Base-by-base conservation (phyloP, 2,329 filamentous ascomycete species). In the Aspergillus spinulosporus region DNA sequence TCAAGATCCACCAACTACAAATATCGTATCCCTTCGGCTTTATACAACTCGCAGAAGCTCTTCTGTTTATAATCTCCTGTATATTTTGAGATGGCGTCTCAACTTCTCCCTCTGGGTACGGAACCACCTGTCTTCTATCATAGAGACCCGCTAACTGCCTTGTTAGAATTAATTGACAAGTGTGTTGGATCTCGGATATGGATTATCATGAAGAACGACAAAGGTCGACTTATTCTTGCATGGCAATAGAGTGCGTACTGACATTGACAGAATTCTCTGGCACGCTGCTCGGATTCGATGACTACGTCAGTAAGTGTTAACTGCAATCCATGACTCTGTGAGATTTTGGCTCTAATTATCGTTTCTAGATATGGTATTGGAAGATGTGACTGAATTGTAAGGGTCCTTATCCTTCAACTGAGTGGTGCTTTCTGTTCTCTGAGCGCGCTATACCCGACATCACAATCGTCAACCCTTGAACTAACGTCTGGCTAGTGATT, bases 181-280 rank as follows among this genome's bases (percentile, higher is more conserved):
- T 99, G 94, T 73, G 92, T 99, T 64, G 94, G 94, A 60, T 97
- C 92, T 53, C 89, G 88, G 68, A 97, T 99, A 75, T 97, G 93
- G 92, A 92, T 99, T 61, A 86, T 99, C 68, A 99, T 99, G 94
- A 99, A 99, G 78, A 91, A 92, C 64, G 94, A 97, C 73, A 97
- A 97, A 81, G 94, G 94, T 96, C 77, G 36, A 73, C 59, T 39
- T 5, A 11, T 26, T 54, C 15, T 14, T 6, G 32, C 32, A 43
- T 32, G 37, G 12, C 15, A 26, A 31, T 40, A 47, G 36, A n/a
- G 1, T 21, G 8, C 12, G 7, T 40, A 8, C 58, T 69, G 51
- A 69, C 46, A 12, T 31, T 44, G 56, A 44, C 72, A 97, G 94
- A 99, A 76, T 99, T 99, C 78, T 90, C 89, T 65, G 94, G 94